Percentiles rank a stretch among this genome's conserved stretches.
These are phyloP conservation scores for Raphidocelis subcapitata DNA, from an alignment of 139 green algal species.

Conservation along the genomic window DNA sequence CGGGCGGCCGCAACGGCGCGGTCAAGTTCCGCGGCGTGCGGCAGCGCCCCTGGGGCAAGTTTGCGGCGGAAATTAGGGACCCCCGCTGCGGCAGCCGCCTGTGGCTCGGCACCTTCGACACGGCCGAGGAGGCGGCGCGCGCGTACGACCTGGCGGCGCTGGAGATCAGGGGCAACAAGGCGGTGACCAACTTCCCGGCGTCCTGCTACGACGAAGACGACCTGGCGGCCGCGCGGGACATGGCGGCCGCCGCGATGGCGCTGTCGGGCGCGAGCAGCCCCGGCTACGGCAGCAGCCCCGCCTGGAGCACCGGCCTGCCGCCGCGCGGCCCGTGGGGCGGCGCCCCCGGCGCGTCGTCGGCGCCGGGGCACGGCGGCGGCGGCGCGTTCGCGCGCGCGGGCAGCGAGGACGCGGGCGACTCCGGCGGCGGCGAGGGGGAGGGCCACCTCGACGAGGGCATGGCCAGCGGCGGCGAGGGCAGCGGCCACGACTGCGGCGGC, in stretches of 20 bases:
- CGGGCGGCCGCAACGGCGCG: slow-evolving; percentile 22
- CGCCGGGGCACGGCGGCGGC: background rate
- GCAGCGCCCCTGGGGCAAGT: slow-evolving; percentile 87
- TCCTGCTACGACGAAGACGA: slow-evolving; percentile 15
- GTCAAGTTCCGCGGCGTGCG: slow-evolving; percentile 73
- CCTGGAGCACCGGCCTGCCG: slow-evolving; percentile 10
- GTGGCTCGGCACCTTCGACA: slow-evolving; percentile 92
- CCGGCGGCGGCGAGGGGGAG: slow-evolving; percentile 8
- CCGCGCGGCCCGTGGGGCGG: background rate
- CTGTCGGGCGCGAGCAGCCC: background rate
- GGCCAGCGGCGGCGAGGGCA: background rate
- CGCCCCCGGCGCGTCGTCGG: background rate
- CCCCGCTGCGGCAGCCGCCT: slow-evolving; percentile 58
- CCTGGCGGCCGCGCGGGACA: background rate
- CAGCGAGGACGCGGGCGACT: slow-evolving; percentile 21
- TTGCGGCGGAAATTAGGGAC: slow-evolving; percentile 81
- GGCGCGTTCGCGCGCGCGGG: background rate
- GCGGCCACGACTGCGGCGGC: background rate
- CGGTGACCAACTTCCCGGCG: slow-evolving; percentile 25
- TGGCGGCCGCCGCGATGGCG: slow-evolving; percentile 1
- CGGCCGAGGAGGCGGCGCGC: slow-evolving; percentile 75
- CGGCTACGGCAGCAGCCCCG: slow-evolving; percentile 21
- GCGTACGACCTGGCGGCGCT: slow-evolving; percentile 85
- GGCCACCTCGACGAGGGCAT: background rate
- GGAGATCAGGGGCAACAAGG: slow-evolving; percentile 68